phyloP scores from a whole-genome alignment of 2,329 filamentous ascomycete species.

The Curvularia hawaiiensis region DNA sequence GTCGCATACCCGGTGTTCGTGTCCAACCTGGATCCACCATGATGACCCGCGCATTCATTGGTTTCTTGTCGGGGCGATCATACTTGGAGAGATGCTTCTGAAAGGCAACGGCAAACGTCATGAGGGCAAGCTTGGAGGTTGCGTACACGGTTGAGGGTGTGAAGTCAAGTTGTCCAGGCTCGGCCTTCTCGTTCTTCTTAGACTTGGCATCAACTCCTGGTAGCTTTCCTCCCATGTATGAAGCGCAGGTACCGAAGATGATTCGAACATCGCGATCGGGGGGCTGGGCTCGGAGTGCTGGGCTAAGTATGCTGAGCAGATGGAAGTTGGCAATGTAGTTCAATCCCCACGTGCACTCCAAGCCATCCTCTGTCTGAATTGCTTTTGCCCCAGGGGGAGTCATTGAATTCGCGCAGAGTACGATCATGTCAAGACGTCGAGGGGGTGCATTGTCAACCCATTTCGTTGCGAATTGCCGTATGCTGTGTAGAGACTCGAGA shows the following conservation, averaged over 20 bases:
- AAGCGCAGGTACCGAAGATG: constrained; percentile 83
- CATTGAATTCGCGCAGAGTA: constrained; percentile 82
- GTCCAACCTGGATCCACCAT: constrained; percentile 85
- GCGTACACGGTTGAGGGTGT: constrained; percentile 54
- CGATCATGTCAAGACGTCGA: constrained; percentile 84
- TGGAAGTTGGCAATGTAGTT: constrained; percentile 98
- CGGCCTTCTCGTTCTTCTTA: constrained; percentile 53
- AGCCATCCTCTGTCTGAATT: constrained; percentile 72
- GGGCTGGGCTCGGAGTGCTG: constrained; percentile 87
- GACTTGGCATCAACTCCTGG: constrained; percentile 63
- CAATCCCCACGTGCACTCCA: constrained; percentile 90
- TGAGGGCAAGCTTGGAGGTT: constrained; percentile 71
- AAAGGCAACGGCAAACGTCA: constrained; percentile 86
- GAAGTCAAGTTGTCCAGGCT: constrained; percentile 44
- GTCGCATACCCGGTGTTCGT: constrained; percentile 83
- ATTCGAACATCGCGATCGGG: constrained; percentile 92
- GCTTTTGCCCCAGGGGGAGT: constrained; percentile 69
- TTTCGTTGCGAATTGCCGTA: constrained; percentile 91
- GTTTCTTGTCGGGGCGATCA: constrained; percentile 79
- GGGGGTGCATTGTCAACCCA: constrained; percentile 97
- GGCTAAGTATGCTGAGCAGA: constrained; percentile 86
- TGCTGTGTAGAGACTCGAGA: constrained; percentile 83
- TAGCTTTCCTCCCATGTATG: constrained; percentile 80
- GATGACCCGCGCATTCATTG: constrained; percentile 81
- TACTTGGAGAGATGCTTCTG: constrained; percentile 90